Evolutionary conservation across 1,139 yeast genomes (phyloP).

Genomic region (Kodamaea alishanica): DNA sequence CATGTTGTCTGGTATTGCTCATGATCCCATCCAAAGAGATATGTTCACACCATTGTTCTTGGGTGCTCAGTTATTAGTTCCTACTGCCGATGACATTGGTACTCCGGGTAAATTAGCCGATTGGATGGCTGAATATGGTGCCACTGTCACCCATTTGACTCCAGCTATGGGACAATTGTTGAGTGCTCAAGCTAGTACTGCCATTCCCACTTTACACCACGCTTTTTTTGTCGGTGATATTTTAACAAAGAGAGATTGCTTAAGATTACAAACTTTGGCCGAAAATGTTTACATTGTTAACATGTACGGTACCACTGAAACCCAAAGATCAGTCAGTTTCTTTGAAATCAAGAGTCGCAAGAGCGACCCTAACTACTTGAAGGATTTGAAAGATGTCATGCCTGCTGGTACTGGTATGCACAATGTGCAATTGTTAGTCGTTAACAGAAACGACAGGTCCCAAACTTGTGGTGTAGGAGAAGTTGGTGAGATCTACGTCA

Average conservation of each 20-base stretch:
- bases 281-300: conserved; percentile 86
- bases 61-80: conserved; percentile 90
- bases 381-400: conserved; percentile 88
- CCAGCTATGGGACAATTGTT: conserved; percentile 99
- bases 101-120: conserved; percentile 96
- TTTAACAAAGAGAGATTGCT: conserved; percentile 92
- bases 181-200: conserved; percentile 93
- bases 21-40: conserved; percentile 98
- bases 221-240: conserved; percentile 99
- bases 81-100: conserved; percentile 96
- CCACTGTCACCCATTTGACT: conserved; percentile 94
- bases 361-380: conserved; percentile 68
- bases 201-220: conserved; percentile 82
- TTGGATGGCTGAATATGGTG: conserved; percentile 91
- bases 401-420: conserved; percentile 98
- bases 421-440: conserved; percentile 90
- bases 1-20: conserved; percentile 98
- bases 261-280: conserved; percentile 87
- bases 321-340: conserved; percentile 95
- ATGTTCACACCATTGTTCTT: conserved; percentile 96
- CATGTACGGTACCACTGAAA: conserved; percentile 99
- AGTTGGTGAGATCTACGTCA: conserved; percentile 95
- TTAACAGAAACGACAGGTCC: conserved; percentile 80
- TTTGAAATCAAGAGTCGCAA: conserved; percentile 79
- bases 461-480: conserved; percentile 98